Evolutionary conservation across 139 green algal species (phyloP).

Genomic region (Pseudopediastrum boryanum): DNA sequence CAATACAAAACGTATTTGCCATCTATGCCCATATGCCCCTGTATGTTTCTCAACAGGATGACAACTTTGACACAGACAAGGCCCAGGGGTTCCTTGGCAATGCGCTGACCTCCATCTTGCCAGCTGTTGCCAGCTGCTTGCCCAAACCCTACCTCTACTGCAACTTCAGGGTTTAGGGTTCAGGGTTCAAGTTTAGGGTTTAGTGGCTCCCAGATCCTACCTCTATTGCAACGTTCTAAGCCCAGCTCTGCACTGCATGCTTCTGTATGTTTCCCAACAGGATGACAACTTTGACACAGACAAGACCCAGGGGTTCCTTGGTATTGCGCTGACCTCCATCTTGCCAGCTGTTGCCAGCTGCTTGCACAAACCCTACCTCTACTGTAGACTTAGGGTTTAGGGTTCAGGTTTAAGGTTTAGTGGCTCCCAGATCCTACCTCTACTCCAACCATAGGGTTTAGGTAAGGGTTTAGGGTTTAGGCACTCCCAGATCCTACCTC

Average conservation of each 20-base stretch:
- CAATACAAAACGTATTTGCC: background rate
- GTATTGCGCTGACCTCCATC: background rate
- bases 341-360: background rate
- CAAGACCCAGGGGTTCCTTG: background rate
- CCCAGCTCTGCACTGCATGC: too few relatives aligned
- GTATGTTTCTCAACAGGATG: background rate
- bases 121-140: background rate
- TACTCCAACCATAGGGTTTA: too few relatives aligned
- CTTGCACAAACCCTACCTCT: background rate
- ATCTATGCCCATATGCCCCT: background rate
- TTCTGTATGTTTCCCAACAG: too few relatives aligned
- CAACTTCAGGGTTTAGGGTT: too few relatives aligned
- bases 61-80: background rate
- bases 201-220: too few relatives aligned
- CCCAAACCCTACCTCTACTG: background rate
- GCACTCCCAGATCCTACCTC: too few relatives aligned
- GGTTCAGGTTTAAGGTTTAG: too few relatives aligned
- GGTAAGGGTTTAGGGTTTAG: too few relatives aligned
- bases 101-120: background rate
- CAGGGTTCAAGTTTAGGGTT: too few relatives aligned
- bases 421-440: too few relatives aligned
- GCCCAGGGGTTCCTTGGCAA: background rate
- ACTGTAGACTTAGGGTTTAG: too few relatives aligned
- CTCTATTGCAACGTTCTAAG: too few relatives aligned
- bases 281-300: conserved; percentile 8